A percentile compares a stretch with the other conserved stretches of the same genome.
Conservation (phyloP, 108 stramenopile species). For the Mediolabrus comicus region DNA sequence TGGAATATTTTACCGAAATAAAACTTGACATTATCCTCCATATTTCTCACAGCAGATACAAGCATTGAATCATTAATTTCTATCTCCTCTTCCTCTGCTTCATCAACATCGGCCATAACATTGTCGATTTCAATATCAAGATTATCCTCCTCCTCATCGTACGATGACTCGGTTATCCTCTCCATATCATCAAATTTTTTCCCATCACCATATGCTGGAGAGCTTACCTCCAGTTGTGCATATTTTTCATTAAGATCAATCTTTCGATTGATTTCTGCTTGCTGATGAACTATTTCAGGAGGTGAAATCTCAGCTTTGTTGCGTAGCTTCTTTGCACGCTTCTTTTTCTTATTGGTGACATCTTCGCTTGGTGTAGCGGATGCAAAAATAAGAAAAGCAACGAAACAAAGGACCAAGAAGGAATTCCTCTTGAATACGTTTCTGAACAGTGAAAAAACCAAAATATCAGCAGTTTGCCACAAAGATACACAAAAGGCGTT, state of each 20-base stretch:
- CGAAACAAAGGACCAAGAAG: slow-evolving; percentile 13
- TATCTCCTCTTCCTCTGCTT: slow-evolving; percentile 43
- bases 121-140: slow-evolving; percentile 24
- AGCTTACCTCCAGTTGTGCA: background rate
- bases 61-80: slow-evolving; percentile 42
- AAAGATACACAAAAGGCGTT: background rate
- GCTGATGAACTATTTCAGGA: slow-evolving; percentile 9
- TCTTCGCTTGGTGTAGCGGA: background rate
- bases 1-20: slow-evolving; percentile 40
- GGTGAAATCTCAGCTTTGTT: slow-evolving; percentile 23
- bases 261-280: background rate
- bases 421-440: slow-evolving; percentile 17
- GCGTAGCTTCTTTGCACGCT: slow-evolving; percentile 18
- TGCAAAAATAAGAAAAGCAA: slow-evolving; percentile 4
- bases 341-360: background rate
- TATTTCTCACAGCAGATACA: slow-evolving; percentile 26
- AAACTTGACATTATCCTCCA: slow-evolving; percentile 39
- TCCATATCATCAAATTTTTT: background rate
- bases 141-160: slow-evolving; percentile 12
- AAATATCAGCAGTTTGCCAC: background rate
- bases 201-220: background rate
- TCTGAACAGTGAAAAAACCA: background rate
- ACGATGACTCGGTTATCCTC: background rate
- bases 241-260: slow-evolving; percentile 13
- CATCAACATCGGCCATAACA: slow-evolving; percentile 30